phyloP scores from a whole-genome alignment of 1,284 basidiomycete genomes.

The Ceratobasidium sp. region DNA sequence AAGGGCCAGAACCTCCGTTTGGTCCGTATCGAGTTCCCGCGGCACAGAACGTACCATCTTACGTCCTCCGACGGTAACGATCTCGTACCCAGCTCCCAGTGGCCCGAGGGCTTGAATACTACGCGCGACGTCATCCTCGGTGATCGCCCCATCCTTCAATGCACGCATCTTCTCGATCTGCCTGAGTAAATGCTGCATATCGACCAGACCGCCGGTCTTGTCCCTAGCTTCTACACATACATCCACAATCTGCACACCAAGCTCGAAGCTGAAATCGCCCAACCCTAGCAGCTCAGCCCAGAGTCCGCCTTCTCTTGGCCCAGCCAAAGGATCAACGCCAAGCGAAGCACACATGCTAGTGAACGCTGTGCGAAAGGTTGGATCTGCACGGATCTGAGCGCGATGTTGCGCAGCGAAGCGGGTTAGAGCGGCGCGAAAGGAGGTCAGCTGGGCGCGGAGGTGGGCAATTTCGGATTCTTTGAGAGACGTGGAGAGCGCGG shows the following conservation, averaged over 20 bases:
- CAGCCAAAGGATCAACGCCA: constrained; percentile 93
- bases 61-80: constrained; percentile 71
- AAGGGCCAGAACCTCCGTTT: constrained; percentile 76
- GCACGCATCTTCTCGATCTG: constrained; percentile 81
- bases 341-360: constrained; percentile 96
- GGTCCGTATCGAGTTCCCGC: constrained; percentile 85
- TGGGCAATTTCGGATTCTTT: constrained; percentile 79
- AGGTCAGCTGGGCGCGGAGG: constrained; percentile 82
- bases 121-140: constrained; percentile 84
- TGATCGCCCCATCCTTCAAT: constrained; percentile 59
- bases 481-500: constrained; percentile 81
- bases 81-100: constrained; percentile 88
- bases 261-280: constrained; percentile 95
- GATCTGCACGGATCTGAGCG: constrained; percentile 84
- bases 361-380: constrained; percentile 90
- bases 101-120: constrained; percentile 91
- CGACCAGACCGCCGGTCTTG: constrained; percentile 91
- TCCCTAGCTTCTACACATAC: constrained; percentile 91
- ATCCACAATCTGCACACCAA: constrained; percentile 97
- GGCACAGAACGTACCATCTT: constrained; percentile 78
- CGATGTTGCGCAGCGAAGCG: constrained; percentile 87
- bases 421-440: constrained; percentile 84
- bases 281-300: constrained; percentile 86
- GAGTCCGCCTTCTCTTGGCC: constrained; percentile 86
- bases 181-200: constrained; percentile 84